phyloP scores from a whole-genome alignment of 139 green algal genomes.

The Pleodorina starrii region DNA sequence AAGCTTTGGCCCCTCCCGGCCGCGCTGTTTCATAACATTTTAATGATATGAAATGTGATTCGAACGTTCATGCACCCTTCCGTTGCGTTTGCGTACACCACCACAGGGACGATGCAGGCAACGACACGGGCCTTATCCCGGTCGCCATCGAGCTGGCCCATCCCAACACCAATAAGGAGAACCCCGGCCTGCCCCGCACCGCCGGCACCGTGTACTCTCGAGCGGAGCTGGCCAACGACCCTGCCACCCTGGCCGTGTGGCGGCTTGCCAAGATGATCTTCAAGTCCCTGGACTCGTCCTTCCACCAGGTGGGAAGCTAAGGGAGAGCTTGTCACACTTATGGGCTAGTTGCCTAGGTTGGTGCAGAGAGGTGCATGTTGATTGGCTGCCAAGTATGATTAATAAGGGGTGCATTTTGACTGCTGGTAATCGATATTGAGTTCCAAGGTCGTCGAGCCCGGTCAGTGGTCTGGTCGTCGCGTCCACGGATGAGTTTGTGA shows the following conservation, averaged over 20 bases:
- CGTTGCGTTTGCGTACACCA: no score
- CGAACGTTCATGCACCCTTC: no score
- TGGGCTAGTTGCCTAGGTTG: no score
- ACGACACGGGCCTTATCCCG: slow-evolving; percentile 47
- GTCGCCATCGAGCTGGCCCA: slow-evolving; percentile 64
- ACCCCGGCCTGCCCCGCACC: neutral
- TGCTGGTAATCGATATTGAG: no score
- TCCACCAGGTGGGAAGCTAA: slow-evolving; percentile 57
- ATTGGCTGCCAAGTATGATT: no score
- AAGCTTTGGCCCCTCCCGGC: neutral
- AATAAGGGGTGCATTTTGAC: no score
- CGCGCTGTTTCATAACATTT: neutral
- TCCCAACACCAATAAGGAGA: slow-evolving; percentile 24
- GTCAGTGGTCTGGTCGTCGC: no score
- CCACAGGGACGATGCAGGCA: neutral
- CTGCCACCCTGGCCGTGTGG: slow-evolving; percentile 34
- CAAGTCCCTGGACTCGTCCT: neutral
- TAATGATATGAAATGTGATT: neutral
- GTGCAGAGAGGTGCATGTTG: no score
- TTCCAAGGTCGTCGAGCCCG: no score
- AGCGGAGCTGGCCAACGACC: neutral
- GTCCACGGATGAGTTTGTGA: no score
- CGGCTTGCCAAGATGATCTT: slow-evolving; percentile 2
- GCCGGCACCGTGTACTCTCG: slow-evolving; percentile 2
- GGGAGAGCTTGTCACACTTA: no score